Percentiles rank a stretch among this genome's conserved stretches.
phyloP scores from a whole-genome alignment of 2,329 filamentous ascomycete genomes.

The Phaeosphaeriaceae sp. region DNA sequence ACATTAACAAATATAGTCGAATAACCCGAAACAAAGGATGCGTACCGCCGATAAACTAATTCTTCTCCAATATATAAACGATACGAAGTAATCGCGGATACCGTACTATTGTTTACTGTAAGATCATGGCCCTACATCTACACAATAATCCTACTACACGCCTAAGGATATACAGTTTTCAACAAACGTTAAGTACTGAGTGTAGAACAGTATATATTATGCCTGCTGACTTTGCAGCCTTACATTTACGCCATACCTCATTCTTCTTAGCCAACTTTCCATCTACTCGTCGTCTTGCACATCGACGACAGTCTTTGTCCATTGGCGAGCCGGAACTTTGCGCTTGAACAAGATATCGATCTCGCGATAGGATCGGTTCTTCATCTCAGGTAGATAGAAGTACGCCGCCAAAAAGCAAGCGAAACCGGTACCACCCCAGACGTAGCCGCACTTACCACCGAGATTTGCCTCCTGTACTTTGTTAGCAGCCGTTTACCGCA shows the following conservation, averaged over 20 bases:
- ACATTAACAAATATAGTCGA: too few relatives aligned
- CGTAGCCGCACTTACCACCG: conserved; percentile 43
- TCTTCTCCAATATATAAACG: too few relatives aligned
- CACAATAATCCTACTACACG: too few relatives aligned
- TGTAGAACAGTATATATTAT: too few relatives aligned
- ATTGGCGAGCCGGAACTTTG: conserved; percentile 60
- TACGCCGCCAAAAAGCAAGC: conserved; percentile 61
- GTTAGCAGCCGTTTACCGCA: conserved; percentile 63
- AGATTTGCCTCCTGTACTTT: conserved; percentile 63
- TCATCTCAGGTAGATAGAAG: conserved; percentile 62
- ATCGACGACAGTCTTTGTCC: conserved; percentile 63
- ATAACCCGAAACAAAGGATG: too few relatives aligned
- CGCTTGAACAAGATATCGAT: conserved; percentile 57
- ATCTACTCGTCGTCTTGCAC: conserved; percentile 67
- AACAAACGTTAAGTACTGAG: too few relatives aligned
- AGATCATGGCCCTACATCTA: too few relatives aligned
- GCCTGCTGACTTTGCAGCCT: too few relatives aligned
- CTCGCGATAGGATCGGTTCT: conserved; percentile 57
- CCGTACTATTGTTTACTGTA: too few relatives aligned
- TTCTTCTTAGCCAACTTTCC: neutral
- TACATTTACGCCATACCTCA: neutral
- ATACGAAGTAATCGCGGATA: too few relatives aligned
- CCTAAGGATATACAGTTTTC: too few relatives aligned
- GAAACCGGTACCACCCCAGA: conserved; percentile 55
- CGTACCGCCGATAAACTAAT: too few relatives aligned